A percentile compares a stretch with the other conserved stretches of the same genome.
phyloP scores from a whole-genome alignment of 1,139 yeast genomes.

The Magnusiomyces magnusii region DNA sequence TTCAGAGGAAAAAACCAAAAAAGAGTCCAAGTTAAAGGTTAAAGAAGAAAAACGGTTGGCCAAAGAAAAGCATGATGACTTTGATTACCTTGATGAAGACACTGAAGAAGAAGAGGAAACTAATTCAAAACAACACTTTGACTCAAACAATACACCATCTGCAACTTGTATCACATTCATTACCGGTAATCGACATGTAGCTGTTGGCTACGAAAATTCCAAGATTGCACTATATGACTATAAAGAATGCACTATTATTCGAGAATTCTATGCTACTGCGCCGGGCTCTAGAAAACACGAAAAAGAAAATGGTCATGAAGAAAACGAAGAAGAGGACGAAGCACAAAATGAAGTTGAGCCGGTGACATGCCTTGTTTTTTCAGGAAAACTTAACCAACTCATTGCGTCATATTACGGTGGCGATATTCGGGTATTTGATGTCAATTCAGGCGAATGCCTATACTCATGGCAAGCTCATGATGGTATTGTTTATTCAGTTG shows the following conservation, averaged over 20 bases:
- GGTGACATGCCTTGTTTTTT: neutral
- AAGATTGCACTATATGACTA: conserved; percentile 26
- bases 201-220: conserved; percentile 26
- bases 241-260: conserved; percentile 22
- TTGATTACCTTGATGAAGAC: neutral
- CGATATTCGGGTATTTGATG: conserved; percentile 19
- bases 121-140: conserved; percentile 4
- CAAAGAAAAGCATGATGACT: neutral
- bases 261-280: conserved; percentile 13
- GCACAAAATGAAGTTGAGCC: neutral
- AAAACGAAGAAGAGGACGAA: neutral
- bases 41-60: neutral
- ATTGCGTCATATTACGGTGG: conserved; percentile 19
- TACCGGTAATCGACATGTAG: conserved; percentile 18
- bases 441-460: conserved; percentile 19
- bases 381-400: conserved; percentile 5
- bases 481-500: conserved; percentile 23
- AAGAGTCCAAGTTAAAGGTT: neutral
- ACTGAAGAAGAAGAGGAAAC: conserved; percentile 6
- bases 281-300: neutral
- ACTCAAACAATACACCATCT: neutral
- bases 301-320: neutral
- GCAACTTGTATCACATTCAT: conserved; percentile 15
- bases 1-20: neutral
- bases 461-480: conserved; percentile 24